Evolutionary conservation across 495 filamentous ascomycete genomes (phyloP), one percentile per base, ranked within the genome.

Genomic region (Podospora conica): DNA sequence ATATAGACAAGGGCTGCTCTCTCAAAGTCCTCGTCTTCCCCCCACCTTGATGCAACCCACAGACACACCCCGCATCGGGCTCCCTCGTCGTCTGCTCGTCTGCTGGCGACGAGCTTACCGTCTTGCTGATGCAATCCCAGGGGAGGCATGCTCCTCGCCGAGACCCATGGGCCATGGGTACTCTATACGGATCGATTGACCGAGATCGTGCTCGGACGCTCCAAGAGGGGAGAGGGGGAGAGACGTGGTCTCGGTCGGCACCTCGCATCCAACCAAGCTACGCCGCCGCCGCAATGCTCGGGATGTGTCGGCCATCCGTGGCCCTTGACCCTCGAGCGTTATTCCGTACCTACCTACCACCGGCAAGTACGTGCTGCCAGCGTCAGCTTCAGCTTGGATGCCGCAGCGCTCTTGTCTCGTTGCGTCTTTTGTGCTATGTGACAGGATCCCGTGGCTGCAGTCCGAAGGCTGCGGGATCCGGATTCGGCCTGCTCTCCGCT

Each of bases 401-500:
- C 40, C 18, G 25, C 25, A 2, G 25, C 25, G 25, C 25, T 27
- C 25, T 27, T 27, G 40, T 48, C 40, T 48, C 6, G 58, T 15
- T 33, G 53, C 40, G 40, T 21, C 62, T 57, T 64, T 40, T 57
- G 55, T 55, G 63, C 54, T 56, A 24, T 64, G 63, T 64, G 63
- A 64, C 55, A 23, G 63, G 54, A 25, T 58, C 29, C 55, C 55
- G 29, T 67, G 65, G 29, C 65, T 60, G 65, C 60, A 67, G 60
- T 20, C 65, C 65, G 55, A 58, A 59, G 18, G 29, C 53, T 40
- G 53, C 53, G 18, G 63, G 48, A 56, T 55, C 68, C 60, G 64
- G 53, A 69, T 69, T 66, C 68, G 64, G 68, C 60, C 28, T 63
- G 33, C 63, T 64, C 74, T 66, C 68, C 64, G 60, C 67, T 66